These are phyloP conservation scores for Cytospora piceae DNA, from an alignment of 2,329 filamentous ascomycete species.

Conservation along the genomic window DNA sequence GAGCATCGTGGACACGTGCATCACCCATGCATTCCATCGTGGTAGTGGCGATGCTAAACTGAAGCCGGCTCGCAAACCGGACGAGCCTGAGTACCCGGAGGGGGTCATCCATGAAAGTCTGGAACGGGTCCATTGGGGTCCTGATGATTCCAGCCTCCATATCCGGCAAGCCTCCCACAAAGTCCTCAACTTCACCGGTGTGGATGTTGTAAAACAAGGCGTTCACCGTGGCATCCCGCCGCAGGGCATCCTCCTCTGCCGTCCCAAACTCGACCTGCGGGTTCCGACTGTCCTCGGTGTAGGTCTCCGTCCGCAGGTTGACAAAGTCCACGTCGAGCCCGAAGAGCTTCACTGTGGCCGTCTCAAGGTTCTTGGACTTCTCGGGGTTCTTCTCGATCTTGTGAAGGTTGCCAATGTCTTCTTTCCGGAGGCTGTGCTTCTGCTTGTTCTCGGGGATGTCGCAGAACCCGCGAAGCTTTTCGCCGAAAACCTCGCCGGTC, in stretches of 20 bases:
- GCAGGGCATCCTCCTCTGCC: constrained; percentile 83
- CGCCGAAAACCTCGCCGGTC: constrained; percentile 78
- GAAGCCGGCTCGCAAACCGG: constrained; percentile 83
- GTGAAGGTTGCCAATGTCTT: constrained; percentile 75
- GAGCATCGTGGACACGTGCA: constrained; percentile 72
- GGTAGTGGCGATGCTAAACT: constrained; percentile 74
- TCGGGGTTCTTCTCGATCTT: constrained; percentile 92
- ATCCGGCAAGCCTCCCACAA: constrained; percentile 78
- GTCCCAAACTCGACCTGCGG: constrained; percentile 94
- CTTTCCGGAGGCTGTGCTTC: constrained; percentile 61
- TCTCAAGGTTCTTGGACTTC: constrained; percentile 95
- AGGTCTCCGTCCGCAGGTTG: constrained; percentile 90
- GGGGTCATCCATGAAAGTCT: constrained; percentile 95
- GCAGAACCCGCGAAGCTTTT: constrained; percentile 70
- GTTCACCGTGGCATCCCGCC: constrained; percentile 92
- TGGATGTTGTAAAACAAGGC: constrained; percentile 95
- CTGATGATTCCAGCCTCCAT: constrained; percentile 74
- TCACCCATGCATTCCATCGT: constrained; percentile 77
- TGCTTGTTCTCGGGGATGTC: constrained; percentile 60
- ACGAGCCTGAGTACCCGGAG: constrained; percentile 84
- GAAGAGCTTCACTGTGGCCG: constrained; percentile 82
- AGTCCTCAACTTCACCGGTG: constrained; percentile 79
- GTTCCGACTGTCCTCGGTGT: constrained; percentile 85
- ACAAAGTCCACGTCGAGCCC: constrained; percentile 92
- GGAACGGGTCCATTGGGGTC: constrained; percentile 83